Evolutionary conservation across 2,329 filamentous ascomycete species (phyloP).

Genomic region (Pseudogymnoascus sp.): DNA sequence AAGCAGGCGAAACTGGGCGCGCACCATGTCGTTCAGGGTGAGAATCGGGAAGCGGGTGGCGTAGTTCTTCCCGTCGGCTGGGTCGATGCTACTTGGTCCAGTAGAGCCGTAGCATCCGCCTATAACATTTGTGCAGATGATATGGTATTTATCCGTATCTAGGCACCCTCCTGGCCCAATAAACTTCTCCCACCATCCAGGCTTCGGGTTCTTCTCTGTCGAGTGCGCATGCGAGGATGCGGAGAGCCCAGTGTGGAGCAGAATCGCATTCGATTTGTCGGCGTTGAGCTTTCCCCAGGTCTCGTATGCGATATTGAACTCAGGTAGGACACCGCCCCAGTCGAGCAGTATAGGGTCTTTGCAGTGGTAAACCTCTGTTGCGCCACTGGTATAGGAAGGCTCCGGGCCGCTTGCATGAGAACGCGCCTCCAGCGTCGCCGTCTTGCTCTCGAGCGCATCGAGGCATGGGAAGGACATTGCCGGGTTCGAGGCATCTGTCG

Average conservation of each 20-base stretch:
- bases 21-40: conserved; percentile 96
- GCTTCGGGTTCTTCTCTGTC: conserved; percentile 76
- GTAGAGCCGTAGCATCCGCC: conserved; percentile 96
- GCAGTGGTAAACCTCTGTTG: conserved; percentile 72
- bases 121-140: conserved; percentile 95
- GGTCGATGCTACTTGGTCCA: conserved; percentile 81
- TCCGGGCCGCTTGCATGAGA: conserved; percentile 76
- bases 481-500: conserved; percentile 59
- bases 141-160: conserved; percentile 84
- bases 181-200: conserved; percentile 98
- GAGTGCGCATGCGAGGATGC: conserved; percentile 97
- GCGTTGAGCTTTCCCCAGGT: conserved; percentile 79
- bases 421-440: conserved; percentile 62
- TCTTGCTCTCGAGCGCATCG: conserved; percentile 73
- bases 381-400: conserved; percentile 86
- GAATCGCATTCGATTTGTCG: conserved; percentile 79
- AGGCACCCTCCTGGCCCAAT: conserved; percentile 81
- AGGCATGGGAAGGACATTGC: conserved; percentile 87
- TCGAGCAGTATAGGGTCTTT: conserved; percentile 72
- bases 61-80: conserved; percentile 79
- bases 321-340: conserved; percentile 87
- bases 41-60: conserved; percentile 93
- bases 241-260: conserved; percentile 88
- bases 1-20: conserved; percentile 85
- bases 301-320: conserved; percentile 89